Conservation (phyloP, 2,329 filamentous ascomycete species). For the Fusarium miscanthi region DNA sequence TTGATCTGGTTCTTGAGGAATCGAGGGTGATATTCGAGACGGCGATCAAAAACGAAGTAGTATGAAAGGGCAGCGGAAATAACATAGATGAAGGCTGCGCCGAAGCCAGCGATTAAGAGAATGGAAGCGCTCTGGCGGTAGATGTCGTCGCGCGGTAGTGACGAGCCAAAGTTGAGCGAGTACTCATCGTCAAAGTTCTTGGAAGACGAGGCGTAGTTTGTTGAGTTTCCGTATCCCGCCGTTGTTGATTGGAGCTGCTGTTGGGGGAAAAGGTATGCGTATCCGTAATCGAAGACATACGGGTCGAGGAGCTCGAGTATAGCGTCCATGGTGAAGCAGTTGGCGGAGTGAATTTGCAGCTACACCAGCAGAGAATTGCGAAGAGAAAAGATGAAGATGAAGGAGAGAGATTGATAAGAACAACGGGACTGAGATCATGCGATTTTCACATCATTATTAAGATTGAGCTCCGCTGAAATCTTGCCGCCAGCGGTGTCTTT, state of each 20-base stretch:
- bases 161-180: constrained; percentile 43
- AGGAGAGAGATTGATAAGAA: constrained; percentile 20
- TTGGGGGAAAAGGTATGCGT: constrained; percentile 53
- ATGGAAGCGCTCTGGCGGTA: constrained; percentile 54
- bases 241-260: constrained; percentile 19
- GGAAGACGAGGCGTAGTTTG: constrained; percentile 21
- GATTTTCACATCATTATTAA: constrained; percentile 31
- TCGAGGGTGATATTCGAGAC: constrained; percentile 59
- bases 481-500: constrained; percentile 16
- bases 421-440: constrained; percentile 11
- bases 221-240: constrained; percentile 22
- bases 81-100: constrained; percentile 66
- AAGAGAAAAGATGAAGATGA: neutral
- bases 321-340: constrained; percentile 50
- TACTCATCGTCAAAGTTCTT: constrained; percentile 28
- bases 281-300: constrained; percentile 54
- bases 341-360: neutral
- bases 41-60: constrained; percentile 69
- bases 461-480: constrained; percentile 22
- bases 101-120: constrained; percentile 53
- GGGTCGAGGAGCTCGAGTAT: constrained; percentile 56
- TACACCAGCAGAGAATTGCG: neutral
- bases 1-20: constrained; percentile 61
- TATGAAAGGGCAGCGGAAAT: constrained; percentile 77
- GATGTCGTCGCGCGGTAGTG: constrained; percentile 55